These are phyloP conservation scores for Diaporthe citriasiana DNA, from an alignment of 2,329 filamentous ascomycete genomes.

Conservation along the genomic window DNA sequence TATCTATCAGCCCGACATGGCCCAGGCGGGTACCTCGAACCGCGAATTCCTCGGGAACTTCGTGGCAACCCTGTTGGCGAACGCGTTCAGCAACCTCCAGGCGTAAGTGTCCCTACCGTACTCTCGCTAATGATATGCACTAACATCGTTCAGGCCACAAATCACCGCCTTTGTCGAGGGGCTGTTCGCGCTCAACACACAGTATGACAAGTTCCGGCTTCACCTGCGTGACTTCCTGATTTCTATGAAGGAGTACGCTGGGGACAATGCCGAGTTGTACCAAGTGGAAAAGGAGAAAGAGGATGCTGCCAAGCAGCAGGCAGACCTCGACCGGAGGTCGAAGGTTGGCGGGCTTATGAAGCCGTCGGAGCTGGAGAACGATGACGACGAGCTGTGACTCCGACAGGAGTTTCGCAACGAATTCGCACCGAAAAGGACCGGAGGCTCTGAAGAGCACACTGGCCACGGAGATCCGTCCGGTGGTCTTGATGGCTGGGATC, in stretches of 20 bases:
- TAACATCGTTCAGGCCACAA: constrained; percentile 73
- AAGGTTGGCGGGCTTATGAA: constrained; percentile 97
- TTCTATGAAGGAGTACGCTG: constrained; percentile 95
- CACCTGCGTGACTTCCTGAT: constrained; percentile 97
- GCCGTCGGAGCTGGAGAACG: constrained; percentile 93
- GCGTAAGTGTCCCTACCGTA: constrained; percentile 70
- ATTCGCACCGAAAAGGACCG: constrained; percentile 60
- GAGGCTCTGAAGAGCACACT: constrained; percentile 46
- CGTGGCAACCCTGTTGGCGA: constrained; percentile 85
- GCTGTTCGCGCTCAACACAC: constrained; percentile 88
- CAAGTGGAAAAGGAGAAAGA: constrained; percentile 95
- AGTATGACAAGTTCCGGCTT: constrained; percentile 94
- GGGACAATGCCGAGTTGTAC: constrained; percentile 94
- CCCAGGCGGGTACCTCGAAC: constrained; percentile 86
- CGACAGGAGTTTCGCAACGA: constrained; percentile 76
- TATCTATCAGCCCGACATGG: constrained; percentile 89
- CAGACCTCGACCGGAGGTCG: constrained; percentile 91
- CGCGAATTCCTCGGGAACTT: constrained; percentile 92
- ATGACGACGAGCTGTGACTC: constrained; percentile 92
- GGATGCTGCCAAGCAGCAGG: constrained; percentile 85
- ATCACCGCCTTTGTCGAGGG: constrained; percentile 92
- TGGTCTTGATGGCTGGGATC: constrained; percentile 51
- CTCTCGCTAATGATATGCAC: neutral
- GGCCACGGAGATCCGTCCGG: constrained; percentile 42
- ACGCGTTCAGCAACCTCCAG: constrained; percentile 93